Evolutionary conservation across 192 early-diverging fungal genomes (phyloP), one percentile per base, ranked within the genome.

Genomic region (Linnemannia exigua): DNA sequence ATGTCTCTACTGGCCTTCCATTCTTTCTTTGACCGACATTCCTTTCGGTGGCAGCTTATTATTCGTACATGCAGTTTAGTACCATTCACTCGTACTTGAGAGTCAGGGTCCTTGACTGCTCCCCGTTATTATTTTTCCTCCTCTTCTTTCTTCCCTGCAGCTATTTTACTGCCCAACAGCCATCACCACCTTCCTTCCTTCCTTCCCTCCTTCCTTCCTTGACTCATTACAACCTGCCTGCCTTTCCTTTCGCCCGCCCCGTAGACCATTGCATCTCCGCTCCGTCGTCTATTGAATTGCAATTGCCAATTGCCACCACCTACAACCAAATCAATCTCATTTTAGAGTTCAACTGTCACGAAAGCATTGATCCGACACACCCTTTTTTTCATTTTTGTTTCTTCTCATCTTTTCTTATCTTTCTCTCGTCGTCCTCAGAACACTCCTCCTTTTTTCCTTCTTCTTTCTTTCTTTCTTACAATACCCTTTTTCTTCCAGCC

Each of bases 261-360:
- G 58, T 31, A 63, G 58, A 12, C 58, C 58, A 63, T 63, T 63
- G 58, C 58, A 63, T 63, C 58, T 63, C 58, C 58, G 58, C 58
- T 63, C 58, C 58, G 58, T 63, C 58, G 58, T 31, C 22, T 54
- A 9, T 54, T 25, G 7, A 8, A 1, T 63, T 31, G 25, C 12
- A 63, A 63, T 63, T 54, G 52, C 52, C 6, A 61, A n/a, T 25
- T 44, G 41, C 41, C 52, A 9, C 5, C 25, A 25, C n/a, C n/a
- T n/a, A n/a, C n/a, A n/a, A n/a, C n/a, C n/a, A n/a, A n/a, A 31
- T 63, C 12, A 63, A 15, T 28, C 31, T 12, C 20, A 0, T 25
- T 63, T 63, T 63, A 63, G 17, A 16, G 58, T 63, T 63, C 58
- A 63, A 63, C 58, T 61, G 58, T 61, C 58, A 61, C 58, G 58